Base-by-base conservation (phyloP, 208 protist genomes). In the Perkinsela sp. region DNA sequence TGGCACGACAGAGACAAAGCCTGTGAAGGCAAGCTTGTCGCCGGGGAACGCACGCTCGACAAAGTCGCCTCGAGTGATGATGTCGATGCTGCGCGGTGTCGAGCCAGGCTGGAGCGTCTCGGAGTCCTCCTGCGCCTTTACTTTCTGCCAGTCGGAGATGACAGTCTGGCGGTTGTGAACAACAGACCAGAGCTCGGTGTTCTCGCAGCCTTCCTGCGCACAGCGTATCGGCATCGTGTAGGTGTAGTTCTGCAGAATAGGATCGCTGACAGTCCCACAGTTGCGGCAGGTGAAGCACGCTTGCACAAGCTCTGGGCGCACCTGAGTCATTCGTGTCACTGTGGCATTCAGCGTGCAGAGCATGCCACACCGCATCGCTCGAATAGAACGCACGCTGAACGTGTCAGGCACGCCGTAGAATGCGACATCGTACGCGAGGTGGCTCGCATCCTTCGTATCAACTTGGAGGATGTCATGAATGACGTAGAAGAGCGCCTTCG, bases 141-240 rank as follows among this genome's bases (percentile, higher is more conserved):
- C 77, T 66, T 95, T 94, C 80, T 99, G 97, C 94, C 95, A 99
- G 75, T 99, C 97, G 1, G 83, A 81, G 76, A 99, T 99, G 32
- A 75, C 74, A 1, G 87, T 92, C 0, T 77, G 82, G 76, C 89
- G 82, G 15, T 78, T 82, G 0, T 82, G 83, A 31, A 88, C 73
- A 1, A 97, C 79, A 66, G 88, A 74, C 78, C 93, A 97, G 29
- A 78, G 76, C 32, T 69, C 80, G 31, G 79, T 87, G 78, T 98
- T 98, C 32, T 81, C 75, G 73, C 94, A 97, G 40, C 80, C 67
- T 0, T 76, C 29, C 72, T 94, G 94, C 28, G 80, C 77, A 74
- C 93, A 96, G 30, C 77, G 78, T 13, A 84, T 81, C 29, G 92
- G 90, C 73, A 94, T 94, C 1, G 95, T 98, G 85, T 98, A 99